Evolutionary conservation across 768 basidiomycete genomes (phyloP), one percentile per base, ranked within the genome.

Genomic region (Russula foetens): DNA sequence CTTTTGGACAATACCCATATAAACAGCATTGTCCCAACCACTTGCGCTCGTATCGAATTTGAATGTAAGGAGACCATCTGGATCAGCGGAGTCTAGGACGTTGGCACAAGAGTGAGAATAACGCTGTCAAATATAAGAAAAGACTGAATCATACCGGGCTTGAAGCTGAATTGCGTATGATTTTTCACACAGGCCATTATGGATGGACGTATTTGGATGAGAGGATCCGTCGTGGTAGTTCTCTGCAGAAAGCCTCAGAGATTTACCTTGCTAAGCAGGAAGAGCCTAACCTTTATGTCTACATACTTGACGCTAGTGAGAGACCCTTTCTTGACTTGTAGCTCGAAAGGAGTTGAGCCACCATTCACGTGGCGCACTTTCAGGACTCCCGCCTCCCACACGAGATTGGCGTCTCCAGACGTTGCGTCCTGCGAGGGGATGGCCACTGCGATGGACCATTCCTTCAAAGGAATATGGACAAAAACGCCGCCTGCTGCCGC

Each of bases 1-100:
- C 24, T 21, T 23, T 33, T 41, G 38, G 21, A 53, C 44, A 31
- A 62, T 3, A 23, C 14, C 17, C 1, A 9, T 12, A 24, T 62
- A 62, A 29, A 53, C 44, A 26, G 9, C 38, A 28, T 7, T 7
- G 26, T 62, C 56, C 56, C 55, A 62, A 15, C 15, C 49, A 17
- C 23, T 53, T 47, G 50, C 49, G n/a, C 7, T 15, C 17, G 38
- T 17, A 51, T 58, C 50, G 26, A 62, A 62, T 43, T 62, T 62
- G 50, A 62, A 62, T 26, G 56, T 62, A 21, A 62, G 50, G 26
- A 38, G 17, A n/a, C 56, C 55, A 11, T 57, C 35, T 21, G 29
- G 9, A 21, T 53, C 8, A 44, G 28, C 3, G 8, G 60, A 46
- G 24, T 50, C 60, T 62, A 21, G 17, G 14, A 41, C 15, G 19